Conservation (phyloP, 805 yeast species). For the Kodamaea jinghongensis region DNA sequence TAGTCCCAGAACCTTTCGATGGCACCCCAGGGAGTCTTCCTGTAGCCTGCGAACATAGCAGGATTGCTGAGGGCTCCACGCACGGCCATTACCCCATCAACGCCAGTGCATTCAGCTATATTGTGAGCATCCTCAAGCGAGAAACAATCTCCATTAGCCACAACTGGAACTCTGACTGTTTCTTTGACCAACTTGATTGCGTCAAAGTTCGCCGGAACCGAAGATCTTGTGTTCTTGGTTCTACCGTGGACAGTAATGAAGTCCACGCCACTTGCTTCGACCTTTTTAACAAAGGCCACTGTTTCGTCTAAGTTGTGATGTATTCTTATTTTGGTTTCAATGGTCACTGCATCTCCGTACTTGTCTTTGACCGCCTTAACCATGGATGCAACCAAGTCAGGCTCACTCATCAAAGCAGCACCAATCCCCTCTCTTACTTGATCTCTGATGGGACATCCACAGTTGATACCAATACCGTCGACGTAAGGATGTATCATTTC, state of each 20-base stretch:
- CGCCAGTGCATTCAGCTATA: conserved; percentile 67
- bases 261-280: conserved; percentile 88
- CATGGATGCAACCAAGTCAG: conserved; percentile 78
- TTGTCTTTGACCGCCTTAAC: conserved; percentile 75
- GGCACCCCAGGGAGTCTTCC: conserved; percentile 85
- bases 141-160: conserved; percentile 98
- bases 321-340: conserved; percentile 91
- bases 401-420: conserved; percentile 86
- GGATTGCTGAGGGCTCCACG: conserved; percentile 87
- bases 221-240: conserved; percentile 78
- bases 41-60: conserved; percentile 74
- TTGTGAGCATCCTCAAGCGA: conserved; percentile 56
- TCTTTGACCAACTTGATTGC: conserved; percentile 69
- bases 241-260: conserved; percentile 94
- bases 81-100: conserved; percentile 94
- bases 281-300: conserved; percentile 62
- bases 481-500: conserved; percentile 88
- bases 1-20: conserved; percentile 81
- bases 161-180: conserved; percentile 66
- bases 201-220: conserved; percentile 77
- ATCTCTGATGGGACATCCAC: conserved; percentile 96
- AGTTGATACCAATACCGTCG: conserved; percentile 92
- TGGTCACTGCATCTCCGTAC: conserved; percentile 67
- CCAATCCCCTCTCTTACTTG: conserved; percentile 96
- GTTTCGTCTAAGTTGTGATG: conserved; percentile 77